Evolutionary conservation across 768 basidiomycete species (phyloP).

Genomic region (Strobilomyces echinocephalus): DNA sequence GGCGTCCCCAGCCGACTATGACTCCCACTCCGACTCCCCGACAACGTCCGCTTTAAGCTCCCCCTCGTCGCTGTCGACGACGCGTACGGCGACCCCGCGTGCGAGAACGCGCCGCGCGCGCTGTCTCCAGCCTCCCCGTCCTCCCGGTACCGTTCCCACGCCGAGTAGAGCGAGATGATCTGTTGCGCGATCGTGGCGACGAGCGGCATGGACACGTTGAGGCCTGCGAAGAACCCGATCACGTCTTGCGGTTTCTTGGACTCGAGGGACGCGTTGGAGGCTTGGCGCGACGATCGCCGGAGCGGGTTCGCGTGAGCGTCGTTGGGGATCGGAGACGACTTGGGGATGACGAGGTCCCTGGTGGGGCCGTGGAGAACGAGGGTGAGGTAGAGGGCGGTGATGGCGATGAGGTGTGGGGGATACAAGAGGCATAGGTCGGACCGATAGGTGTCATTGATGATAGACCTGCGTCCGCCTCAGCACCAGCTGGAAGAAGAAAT

Average conservation of each 20-base stretch:
- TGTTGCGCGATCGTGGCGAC: slow-evolving; percentile 86
- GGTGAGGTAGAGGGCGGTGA: slow-evolving; percentile 87
- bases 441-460: slow-evolving; percentile 94
- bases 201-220: slow-evolving; percentile 80
- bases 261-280: slow-evolving; percentile 27
- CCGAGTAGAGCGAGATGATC: slow-evolving; percentile 81
- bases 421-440: slow-evolving; percentile 91
- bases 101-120: slow-evolving; percentile 17
- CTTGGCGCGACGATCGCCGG: slow-evolving; percentile 54
- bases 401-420: slow-evolving; percentile 91
- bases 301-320: slow-evolving; percentile 35
- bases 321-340: slow-evolving; percentile 27
- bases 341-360: slow-evolving; percentile 40
- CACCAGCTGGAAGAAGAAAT: background rate
- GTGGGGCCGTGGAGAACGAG: slow-evolving; percentile 68
- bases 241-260: slow-evolving; percentile 54
- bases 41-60: slow-evolving; percentile 21
- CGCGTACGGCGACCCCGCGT: slow-evolving; percentile 19
- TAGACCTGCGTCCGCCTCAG: slow-evolving; percentile 57
- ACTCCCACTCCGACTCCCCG: slow-evolving; percentile 24
- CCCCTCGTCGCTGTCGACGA: slow-evolving; percentile 10
- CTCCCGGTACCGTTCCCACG: slow-evolving; percentile 84
- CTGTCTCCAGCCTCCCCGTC: slow-evolving; percentile 41
- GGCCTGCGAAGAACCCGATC: slow-evolving; percentile 74
- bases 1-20: slow-evolving; percentile 28